Base-by-base conservation (phyloP, 2,329 filamentous ascomycete species). In the Drechslerella dactyloides region DNA sequence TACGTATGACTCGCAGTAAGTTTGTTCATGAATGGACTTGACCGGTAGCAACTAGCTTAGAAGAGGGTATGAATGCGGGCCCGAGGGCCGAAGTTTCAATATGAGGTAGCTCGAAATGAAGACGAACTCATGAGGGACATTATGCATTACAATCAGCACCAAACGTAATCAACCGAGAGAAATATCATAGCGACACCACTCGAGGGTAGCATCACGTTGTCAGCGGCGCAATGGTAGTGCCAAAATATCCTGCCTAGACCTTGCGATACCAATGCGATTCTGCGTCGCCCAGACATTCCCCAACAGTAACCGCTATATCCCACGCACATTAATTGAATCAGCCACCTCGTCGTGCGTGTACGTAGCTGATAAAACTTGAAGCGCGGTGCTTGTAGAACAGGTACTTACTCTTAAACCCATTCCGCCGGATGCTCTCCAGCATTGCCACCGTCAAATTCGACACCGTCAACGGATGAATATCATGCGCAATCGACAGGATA, bases 401-500 rank as follows among this genome's bases (percentile, higher is more conserved):
- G 4, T 24, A 59, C 59, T 30, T 33, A 64, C 54, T 53, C 27
- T 64, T 77, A 74, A 81, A 82, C 0, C 84, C 84, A 17, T 81
- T 78, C 2, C 77, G 74, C 23, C 76, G 75, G 13, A 84, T 78
- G 55, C 77, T 77, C 11, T 78, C 69, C 17, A 84, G 76, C 82
- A 84, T 84, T 75, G 78, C 82, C 10, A 80, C 81, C 2, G 83
- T 84, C 24, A 85, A 77, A 2, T 81, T 81, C 21, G 80, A 79
- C 10, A 83, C 83, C 0, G 84, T 85, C 33, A 79, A 78, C 24
- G 80, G 77, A 73, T 85, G 84, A 1, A 82, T 82, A 81, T 85
- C 84, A 74, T 85, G 84, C 80, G 84, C 85, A 74, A 87, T 84
- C 23, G 83, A 81, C 64, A 88, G 76, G 77, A 83, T 85, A 57